Percentiles rank a stretch among this genome's conserved stretches.
These are phyloP conservation scores for Cryptosporidium ubiquitum DNA, from an alignment of 169 alveolate genomes.

Conservation along the genomic window DNA sequence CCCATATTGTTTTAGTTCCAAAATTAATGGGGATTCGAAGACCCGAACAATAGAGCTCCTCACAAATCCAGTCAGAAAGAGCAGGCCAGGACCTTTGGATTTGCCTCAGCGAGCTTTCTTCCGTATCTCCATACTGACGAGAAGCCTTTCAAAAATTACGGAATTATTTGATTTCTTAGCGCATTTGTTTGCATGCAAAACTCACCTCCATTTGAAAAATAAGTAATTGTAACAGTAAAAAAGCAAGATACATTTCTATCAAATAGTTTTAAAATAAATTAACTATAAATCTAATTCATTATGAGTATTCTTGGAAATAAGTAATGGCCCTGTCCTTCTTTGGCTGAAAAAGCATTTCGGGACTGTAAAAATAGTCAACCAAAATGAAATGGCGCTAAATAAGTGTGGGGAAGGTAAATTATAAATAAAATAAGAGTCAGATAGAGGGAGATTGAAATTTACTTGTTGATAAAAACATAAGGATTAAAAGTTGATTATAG, in stretches of 20 bases:
- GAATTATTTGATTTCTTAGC: not conserved
- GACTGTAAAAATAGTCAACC: slow-evolving; percentile 13
- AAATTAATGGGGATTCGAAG: slow-evolving; percentile 29
- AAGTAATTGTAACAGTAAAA: not conserved
- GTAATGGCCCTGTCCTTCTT: slow-evolving; percentile 7
- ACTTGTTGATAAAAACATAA: not conserved
- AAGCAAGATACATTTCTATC: not conserved
- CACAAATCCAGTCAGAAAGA: slow-evolving; percentile 72
- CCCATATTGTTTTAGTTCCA: slow-evolving; percentile 30
- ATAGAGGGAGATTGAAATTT: not conserved
- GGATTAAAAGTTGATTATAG: not conserved
- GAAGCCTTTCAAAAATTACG: not conserved
- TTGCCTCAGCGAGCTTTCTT: slow-evolving; percentile 15
- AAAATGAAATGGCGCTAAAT: not conserved
- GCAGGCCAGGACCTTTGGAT: slow-evolving; percentile 67
- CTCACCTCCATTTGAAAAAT: not conserved
- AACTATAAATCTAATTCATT: not conserved
- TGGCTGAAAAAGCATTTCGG: slow-evolving; percentile 3
- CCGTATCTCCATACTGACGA: not conserved
- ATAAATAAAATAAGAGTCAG: not conserved
- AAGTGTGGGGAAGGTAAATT: slow-evolving; percentile 14
- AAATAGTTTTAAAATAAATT: not conserved
- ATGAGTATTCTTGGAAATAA: not conserved
- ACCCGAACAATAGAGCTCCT: slow-evolving; percentile 62
- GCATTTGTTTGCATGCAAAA: not conserved